These are phyloP conservation scores for Saposhnikovia divaricata DNA, from an alignment of 129 eudicot species.

Conservation along the genomic window DNA sequence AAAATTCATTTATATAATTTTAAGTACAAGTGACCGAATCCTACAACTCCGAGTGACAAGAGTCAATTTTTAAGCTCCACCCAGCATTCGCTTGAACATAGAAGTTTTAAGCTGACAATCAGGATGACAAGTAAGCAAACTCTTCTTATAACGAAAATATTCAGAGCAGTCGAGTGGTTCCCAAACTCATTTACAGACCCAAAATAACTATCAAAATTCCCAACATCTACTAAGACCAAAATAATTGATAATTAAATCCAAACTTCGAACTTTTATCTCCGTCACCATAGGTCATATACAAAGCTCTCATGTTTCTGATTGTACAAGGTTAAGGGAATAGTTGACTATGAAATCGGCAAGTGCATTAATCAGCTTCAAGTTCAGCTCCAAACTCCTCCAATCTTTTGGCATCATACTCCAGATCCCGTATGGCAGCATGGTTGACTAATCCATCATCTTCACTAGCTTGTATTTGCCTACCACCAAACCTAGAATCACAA, in stretches of 20 bases:
- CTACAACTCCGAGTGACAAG: neutral
- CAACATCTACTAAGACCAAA: neutral
- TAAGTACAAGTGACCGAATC: neutral
- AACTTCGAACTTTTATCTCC: neutral
- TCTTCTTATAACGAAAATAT: neutral
- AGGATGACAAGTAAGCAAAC: neutral
- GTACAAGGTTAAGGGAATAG: neutral
- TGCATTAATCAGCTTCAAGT: slow-evolving; percentile 64
- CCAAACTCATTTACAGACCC: neutral
- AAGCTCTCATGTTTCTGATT: neutral
- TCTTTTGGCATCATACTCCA: slow-evolving; percentile 59
- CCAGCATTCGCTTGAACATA: neutral
- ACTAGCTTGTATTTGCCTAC: slow-evolving; percentile 74
- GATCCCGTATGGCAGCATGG: slow-evolving; percentile 68
- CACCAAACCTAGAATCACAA: slow-evolving; percentile 65
- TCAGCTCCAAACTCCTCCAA: slow-evolving; percentile 86
- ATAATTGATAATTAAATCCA: neutral
- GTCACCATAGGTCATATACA: neutral
- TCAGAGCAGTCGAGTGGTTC: neutral
- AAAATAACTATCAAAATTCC: neutral
- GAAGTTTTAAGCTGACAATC: neutral
- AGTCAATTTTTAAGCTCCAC: neutral
- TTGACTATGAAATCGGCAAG: neutral
- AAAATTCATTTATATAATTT: neutral
- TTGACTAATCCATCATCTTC: slow-evolving; percentile 78